Evolutionary conservation across 169 alveolate genomes (phyloP).

Genomic region (Miamiensis avidus): DNA sequence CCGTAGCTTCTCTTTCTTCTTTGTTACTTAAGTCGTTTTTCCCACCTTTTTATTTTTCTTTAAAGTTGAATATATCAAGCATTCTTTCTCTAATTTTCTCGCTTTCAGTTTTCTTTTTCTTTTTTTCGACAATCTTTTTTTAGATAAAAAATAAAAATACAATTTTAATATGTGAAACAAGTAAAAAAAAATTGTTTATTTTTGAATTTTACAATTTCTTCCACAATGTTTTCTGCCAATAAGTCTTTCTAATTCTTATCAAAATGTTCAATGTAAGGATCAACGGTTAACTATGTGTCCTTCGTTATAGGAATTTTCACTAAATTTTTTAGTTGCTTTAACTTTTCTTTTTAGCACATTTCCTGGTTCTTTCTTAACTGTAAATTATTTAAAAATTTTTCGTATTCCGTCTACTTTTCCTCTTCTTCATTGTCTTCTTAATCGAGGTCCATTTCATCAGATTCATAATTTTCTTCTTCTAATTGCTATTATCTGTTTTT

Average conservation of each 20-base stretch:
- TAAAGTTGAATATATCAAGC: constrained; percentile 13
- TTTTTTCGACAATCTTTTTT: neutral
- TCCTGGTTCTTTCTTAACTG: neutral
- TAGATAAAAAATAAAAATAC: too few species aligned
- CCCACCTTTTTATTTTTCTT: neutral
- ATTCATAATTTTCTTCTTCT: neutral
- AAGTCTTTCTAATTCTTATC: constrained; percentile 7
- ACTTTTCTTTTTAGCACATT: too few species aligned
- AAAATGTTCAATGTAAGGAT: constrained; percentile 4
- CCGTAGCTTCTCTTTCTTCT: constrained; percentile 4
- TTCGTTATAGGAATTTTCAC: too few species aligned
- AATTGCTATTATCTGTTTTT: neutral
- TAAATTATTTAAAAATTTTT: too few species aligned
- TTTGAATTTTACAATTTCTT: neutral
- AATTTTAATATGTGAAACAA: too few species aligned
- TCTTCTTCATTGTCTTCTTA: neutral
- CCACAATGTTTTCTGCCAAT: neutral
- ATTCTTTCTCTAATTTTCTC: constrained; percentile 20
- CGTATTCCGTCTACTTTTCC: neutral
- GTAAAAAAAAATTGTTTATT: neutral
- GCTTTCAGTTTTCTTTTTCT: constrained; percentile 20
- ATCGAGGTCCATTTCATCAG: neutral
- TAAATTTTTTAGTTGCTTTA: neutral
- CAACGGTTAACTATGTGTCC: neutral
- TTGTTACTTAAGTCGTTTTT: constrained; percentile 4